Base-by-base conservation (phyloP, 106 monocot species). In the Dioscorea alata region DNA sequence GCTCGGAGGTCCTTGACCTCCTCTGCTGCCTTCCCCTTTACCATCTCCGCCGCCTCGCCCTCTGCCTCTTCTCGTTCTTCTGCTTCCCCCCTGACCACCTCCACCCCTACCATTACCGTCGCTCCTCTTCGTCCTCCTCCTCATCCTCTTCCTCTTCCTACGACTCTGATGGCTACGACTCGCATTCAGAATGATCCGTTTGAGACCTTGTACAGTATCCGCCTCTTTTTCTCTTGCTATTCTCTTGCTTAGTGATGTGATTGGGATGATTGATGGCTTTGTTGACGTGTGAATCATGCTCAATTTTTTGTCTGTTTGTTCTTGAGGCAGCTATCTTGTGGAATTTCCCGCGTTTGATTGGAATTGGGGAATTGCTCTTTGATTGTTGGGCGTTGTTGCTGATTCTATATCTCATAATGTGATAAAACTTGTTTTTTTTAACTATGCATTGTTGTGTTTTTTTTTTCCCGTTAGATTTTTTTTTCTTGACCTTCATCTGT, bases 41-140 rank as follows among this genome's bases (percentile, higher is more conserved):
- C 66, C 71, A 76, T 51, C 84, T 84, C 75, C 75, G 80, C 74
- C 78, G 84, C 68, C 68, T 88, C 72, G 78, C 80, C 58, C 34
- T 74, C 59, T 69, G 74, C 69, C 12, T 86, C 59, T 82, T 79
- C 75, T 78, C 88, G 60, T 84, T 84, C 84, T 75, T 84, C 59
- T 83, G 83, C 60, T 52, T 80, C 66, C 83, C 80, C 48, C 13
- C 16, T 58, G 51, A 59, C 49, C 34, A 32, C 52, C 35, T 57
- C 32, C 42, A 16, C 42, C 35, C 16, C 50, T 49, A 15, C 20
- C 22, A 23, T 68, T 32, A 66, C 60, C 33, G 25, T 22, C 64
- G 57, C 7, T 58, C 61, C 15, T 57, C 61, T 8, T 72, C 73
- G 4, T 72, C 79, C 33, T 59, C 75, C 19, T 75, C 71, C 20